Conservation (phyloP, 192 early-diverging fungal genomes). For the Gryganskiella cystojenkinii region DNA sequence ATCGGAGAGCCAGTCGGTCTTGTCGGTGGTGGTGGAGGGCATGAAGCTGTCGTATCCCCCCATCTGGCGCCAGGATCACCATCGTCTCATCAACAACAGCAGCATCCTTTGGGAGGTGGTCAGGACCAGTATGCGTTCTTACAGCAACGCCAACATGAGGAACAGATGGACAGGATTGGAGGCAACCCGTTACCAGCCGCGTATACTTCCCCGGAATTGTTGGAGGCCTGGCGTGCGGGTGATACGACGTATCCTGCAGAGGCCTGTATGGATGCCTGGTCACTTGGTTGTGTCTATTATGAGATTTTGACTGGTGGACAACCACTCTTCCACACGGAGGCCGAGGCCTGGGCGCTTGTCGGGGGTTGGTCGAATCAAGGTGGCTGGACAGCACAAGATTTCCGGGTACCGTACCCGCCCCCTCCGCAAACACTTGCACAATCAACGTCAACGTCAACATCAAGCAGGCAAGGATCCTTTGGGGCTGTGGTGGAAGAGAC, state of each 20-base stretch:
- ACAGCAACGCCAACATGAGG: constrained; percentile 31
- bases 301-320: constrained; percentile 31
- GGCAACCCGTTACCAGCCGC: constrained; percentile 43
- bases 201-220: constrained; percentile 39
- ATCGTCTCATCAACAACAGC: background rate
- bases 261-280: constrained; percentile 46
- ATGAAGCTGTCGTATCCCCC: no score
- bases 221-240: constrained; percentile 46
- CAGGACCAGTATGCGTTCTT: constrained; percentile 22
- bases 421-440: background rate
- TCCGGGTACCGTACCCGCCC: constrained; percentile 32
- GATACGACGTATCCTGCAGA: constrained; percentile 45
- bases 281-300: constrained; percentile 46
- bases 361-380: constrained; percentile 32
- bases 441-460: background rate
- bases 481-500: constrained; percentile 3
- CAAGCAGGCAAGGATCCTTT: background rate
- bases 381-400: constrained; percentile 12
- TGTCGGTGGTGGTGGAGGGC: constrained; percentile 32
- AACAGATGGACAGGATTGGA: constrained; percentile 22
- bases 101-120: background rate
- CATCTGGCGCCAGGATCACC: no score
- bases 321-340: constrained; percentile 27
- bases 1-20: constrained; percentile 45
- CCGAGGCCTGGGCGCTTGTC: constrained; percentile 40